A percentile compares a stretch with the other conserved stretches of the same genome.
Evolutionary conservation across 2,329 filamentous ascomycete species (phyloP).

Genomic region (Fusarium mundagurra): DNA sequence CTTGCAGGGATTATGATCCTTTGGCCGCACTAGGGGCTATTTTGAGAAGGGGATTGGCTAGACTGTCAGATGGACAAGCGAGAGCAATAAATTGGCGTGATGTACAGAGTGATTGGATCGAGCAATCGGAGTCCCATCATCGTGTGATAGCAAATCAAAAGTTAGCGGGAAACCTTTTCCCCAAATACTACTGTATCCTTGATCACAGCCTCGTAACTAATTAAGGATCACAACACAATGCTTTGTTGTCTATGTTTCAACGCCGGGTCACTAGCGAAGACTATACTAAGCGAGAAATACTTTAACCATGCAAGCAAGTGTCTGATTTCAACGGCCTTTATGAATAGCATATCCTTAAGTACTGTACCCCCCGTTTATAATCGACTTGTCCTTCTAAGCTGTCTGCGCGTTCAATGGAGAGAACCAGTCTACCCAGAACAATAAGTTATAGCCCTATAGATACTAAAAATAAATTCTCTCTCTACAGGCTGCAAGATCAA

Average conservation of each 20-base stretch:
- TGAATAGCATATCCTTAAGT: too few relatives aligned
- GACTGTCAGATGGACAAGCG: not conserved
- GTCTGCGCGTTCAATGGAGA: not conserved
- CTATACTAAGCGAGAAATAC: too few relatives aligned
- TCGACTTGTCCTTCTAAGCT: not conserved
- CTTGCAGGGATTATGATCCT: not conserved
- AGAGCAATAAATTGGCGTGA: not conserved
- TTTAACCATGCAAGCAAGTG: too few relatives aligned
- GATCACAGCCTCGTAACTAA: not conserved
- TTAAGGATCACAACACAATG: too few relatives aligned
- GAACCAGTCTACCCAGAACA: not conserved
- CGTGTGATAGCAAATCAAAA: too few relatives aligned
- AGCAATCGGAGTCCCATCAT: not conserved
- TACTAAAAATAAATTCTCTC: not conserved
- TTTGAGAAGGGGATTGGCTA: not conserved
- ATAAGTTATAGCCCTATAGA: not conserved
- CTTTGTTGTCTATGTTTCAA: too few relatives aligned
- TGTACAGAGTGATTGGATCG: not conserved
- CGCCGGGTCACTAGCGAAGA: too few relatives aligned
- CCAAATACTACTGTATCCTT: not conserved
- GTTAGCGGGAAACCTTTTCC: not conserved
- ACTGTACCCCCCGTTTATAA: not conserved
- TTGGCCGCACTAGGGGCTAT: fast-evolving
- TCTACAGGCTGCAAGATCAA: too few relatives aligned
- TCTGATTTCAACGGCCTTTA: too few relatives aligned